Conservation (phyloP, 176 grass and related monocot species). For the Bothriochloa decipiens region DNA sequence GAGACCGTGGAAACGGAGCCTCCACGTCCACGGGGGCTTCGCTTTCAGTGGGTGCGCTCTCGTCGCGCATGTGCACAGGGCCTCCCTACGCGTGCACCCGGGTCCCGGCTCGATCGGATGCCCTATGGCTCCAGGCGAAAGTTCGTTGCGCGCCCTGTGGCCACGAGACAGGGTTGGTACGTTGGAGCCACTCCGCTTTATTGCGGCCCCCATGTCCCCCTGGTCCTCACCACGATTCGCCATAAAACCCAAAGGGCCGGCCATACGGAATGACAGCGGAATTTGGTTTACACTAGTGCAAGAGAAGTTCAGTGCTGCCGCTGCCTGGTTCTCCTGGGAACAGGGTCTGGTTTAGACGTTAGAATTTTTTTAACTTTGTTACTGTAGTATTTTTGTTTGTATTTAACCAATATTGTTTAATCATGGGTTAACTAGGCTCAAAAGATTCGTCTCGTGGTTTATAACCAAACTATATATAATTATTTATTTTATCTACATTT, state of each 20-base stretch:
- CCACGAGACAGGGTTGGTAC: conserved; percentile 6
- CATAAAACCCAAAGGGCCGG: neutral
- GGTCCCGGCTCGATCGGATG: neutral
- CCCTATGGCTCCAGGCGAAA: neutral
- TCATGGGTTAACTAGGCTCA: too few species aligned
- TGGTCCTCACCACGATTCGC: conserved; percentile 3
- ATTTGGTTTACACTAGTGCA: neutral
- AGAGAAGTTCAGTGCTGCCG: too few species aligned
- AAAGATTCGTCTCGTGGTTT: too few species aligned
- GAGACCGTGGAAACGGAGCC: neutral
- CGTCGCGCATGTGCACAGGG: neutral
- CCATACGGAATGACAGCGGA: neutral
- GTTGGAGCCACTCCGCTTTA: neutral
- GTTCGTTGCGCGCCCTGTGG: neutral
- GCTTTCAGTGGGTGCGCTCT: neutral
- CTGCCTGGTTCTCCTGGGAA: too few species aligned
- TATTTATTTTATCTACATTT: too few species aligned
- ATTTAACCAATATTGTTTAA: too few species aligned
- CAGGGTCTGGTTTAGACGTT: too few species aligned
- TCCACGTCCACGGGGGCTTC: neutral
- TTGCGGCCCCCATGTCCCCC: neutral
- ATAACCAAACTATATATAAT: too few species aligned
- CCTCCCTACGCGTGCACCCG: neutral
- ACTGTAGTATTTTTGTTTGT: too few species aligned
- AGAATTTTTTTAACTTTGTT: too few species aligned